These are phyloP conservation scores for Fistulinella cinereoalba DNA, from an alignment of 1,284 basidiomycete species.

Conservation along the genomic window DNA sequence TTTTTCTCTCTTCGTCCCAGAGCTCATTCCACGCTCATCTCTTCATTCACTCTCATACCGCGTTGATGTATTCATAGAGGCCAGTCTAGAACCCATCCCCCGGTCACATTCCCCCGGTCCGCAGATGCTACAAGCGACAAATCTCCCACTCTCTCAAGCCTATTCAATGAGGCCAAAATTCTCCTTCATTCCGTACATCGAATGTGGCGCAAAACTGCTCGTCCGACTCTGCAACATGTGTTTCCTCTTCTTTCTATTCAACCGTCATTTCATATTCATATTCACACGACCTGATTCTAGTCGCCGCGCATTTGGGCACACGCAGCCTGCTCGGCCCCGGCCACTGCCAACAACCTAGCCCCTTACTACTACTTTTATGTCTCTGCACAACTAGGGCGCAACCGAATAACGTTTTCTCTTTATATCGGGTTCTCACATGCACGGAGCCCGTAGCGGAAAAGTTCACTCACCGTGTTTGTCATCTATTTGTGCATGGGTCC, in stretches of 20 bases:
- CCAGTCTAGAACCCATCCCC: not conserved
- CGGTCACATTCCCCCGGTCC: not conserved
- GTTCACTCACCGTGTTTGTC: not conserved
- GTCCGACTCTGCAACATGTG: constrained; percentile 1
- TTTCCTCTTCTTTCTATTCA: not conserved
- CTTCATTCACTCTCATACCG: not conserved
- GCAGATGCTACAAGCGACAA: not conserved
- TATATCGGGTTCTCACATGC: constrained; percentile 11
- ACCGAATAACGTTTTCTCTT: constrained; percentile 5
- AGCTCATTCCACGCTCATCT: not conserved
- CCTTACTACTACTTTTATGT: constrained; percentile 8
- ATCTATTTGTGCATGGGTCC: constrained; percentile 7
- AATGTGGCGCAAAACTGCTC: constrained; percentile 23
- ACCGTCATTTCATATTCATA: constrained; percentile 1
- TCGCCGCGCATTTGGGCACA: constrained; percentile 6
- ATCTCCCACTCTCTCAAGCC: not conserved
- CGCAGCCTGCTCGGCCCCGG: constrained; percentile 10
- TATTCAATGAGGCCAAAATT: constrained; percentile 1
- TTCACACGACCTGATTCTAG: not conserved
- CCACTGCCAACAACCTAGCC: constrained; percentile 10
- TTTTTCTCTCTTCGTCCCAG: not conserved
- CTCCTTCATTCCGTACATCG: constrained; percentile 4
- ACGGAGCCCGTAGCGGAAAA: constrained; percentile 1
- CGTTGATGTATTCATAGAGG: not conserved
- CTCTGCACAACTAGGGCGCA: constrained; percentile 1